Evolutionary conservation across 257 asterid species (phyloP).

Genomic region (Nicotiana noctiflora): DNA sequence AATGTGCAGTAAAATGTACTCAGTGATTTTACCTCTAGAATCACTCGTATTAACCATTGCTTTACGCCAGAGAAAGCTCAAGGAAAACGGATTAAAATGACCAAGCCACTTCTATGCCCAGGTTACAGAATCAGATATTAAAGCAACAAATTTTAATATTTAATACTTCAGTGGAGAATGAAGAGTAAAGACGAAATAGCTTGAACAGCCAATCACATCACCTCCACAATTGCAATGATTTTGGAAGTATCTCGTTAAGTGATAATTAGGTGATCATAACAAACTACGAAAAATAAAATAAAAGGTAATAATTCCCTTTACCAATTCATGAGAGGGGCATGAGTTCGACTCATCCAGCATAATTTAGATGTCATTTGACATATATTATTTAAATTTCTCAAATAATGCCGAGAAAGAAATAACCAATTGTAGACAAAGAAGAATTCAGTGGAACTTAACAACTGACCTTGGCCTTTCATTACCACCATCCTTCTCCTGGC

Average conservation of each 20-base stretch:
- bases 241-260: neutral
- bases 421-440: neutral
- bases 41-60: neutral
- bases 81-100: neutral
- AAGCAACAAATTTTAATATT: neutral
- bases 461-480: constrained; percentile 62
- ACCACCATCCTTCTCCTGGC: constrained; percentile 41
- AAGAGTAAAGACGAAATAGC: neutral
- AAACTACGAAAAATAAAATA: neutral
- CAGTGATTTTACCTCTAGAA: neutral
- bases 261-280: neutral
- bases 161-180: neutral
- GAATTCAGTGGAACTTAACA: constrained; percentile 23
- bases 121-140: neutral
- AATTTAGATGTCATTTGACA: neutral
- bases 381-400: neutral
- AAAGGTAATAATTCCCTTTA: neutral
- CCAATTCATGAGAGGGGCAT: neutral
- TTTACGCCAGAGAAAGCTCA: neutral
- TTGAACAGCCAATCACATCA: neutral
- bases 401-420: neutral
- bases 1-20: too few species aligned
- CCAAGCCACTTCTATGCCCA: neutral
- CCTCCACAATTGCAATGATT: neutral
- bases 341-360: neutral